Conservation (phyloP, 129 eudicot species). For the Cynara cardunculus region DNA sequence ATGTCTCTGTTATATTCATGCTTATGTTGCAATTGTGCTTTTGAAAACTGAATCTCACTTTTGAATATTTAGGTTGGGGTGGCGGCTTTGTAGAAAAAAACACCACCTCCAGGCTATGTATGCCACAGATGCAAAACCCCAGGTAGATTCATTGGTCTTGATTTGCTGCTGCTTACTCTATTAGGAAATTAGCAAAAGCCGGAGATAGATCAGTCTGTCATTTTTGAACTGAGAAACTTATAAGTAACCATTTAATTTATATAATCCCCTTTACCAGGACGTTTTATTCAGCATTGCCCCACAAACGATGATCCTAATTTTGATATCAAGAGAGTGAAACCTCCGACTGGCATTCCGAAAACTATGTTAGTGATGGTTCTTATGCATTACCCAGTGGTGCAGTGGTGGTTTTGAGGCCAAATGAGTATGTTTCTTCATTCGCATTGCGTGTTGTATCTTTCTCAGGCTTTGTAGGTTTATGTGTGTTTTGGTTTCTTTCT, state of each 20-base stretch:
- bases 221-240: neutral
- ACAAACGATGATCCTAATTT: slow-evolving; percentile 92
- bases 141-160: slow-evolving; percentile 47
- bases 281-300: slow-evolving; percentile 96
- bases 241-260: neutral
- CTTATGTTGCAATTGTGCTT: neutral
- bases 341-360: slow-evolving; percentile 96
- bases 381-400: slow-evolving; percentile 95
- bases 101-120: slow-evolving; percentile 89
- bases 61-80: slow-evolving; percentile 54
- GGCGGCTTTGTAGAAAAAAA: slow-evolving; percentile 67
- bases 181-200: neutral
- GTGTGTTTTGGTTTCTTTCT: slow-evolving; percentile 53
- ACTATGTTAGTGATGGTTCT: slow-evolving; percentile 97
- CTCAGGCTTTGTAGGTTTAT: neutral
- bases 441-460: neutral
- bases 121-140: slow-evolving; percentile 96
- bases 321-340: slow-evolving; percentile 83
- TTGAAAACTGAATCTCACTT: slow-evolving; percentile 19
- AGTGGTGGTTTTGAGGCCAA: slow-evolving; percentile 82
- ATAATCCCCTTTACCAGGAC: slow-evolving; percentile 44
- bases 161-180: neutral
- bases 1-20: slow-evolving; percentile 12
- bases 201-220: neutral
- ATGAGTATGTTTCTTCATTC: slow-evolving; percentile 58